Evolutionary conservation across 2,329 filamentous ascomycete species (phyloP), one percentile per base, ranked within the genome.

Genomic region (Aureobasidium sp.): DNA sequence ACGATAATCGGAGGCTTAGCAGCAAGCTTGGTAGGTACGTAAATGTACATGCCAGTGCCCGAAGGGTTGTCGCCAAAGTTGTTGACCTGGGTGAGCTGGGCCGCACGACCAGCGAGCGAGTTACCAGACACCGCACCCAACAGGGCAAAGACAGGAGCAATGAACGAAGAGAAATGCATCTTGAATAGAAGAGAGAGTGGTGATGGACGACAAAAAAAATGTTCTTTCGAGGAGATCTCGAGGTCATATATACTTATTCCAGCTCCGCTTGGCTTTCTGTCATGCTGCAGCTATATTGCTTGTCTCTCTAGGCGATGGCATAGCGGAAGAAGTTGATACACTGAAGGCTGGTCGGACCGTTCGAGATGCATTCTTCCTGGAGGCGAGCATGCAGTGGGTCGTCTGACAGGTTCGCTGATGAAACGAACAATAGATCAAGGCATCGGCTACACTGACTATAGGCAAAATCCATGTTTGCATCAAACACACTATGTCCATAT

Each of bases 1-100:
- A 68, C 67, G 34, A 68, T 65, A 61, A 68, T 63, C 17, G 65
- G 62, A 17, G 66, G 66, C 10, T 65, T 65, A 10, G 63, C 61
- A 34, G 63, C 65, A n/a, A 66, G 53, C 43, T 63, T 66, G 47
- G 55, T 59, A 13, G 66, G 66, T 10, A 67, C 66, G 59, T 66
- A 63, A 24, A 68, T 57, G 53, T 57, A 57, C 53, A 57, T 57
- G 27, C 39, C 53, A 34, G 53, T 57, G 39, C 53, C 53, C 9
- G 39, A 46, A 24, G 53, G 53, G 39, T 57, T 57, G 39, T 57
- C 53, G 13, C 53, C 53, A 34, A 57, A 57, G 39, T 57, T 46
- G 15, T 32, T 20, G 39, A 57, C 53, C 39, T 57, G 39, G n/a
- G 53, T 57, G 39, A 57, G 39, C 53, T 57, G 53, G 41, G 53